Conservation (phyloP, 305 asterid species). For the Fraxinus sp. region DNA sequence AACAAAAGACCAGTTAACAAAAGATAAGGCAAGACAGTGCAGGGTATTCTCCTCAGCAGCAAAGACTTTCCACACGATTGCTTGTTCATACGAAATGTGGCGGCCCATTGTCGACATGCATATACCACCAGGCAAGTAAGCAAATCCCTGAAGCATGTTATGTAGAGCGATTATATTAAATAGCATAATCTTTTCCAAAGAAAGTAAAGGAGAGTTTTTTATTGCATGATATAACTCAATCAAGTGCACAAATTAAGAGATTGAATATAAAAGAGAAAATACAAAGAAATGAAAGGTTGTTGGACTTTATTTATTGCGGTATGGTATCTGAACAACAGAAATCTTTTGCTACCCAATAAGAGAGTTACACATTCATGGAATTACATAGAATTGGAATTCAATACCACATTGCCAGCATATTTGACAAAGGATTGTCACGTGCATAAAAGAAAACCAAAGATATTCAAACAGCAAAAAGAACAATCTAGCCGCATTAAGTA, state of each 20-base stretch:
- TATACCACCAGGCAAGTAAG: constrained; percentile 76
- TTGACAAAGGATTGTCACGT: background rate
- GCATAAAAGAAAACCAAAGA: background rate
- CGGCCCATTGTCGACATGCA: constrained; percentile 97
- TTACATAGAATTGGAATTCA: background rate
- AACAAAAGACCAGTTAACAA: constrained; percentile 88
- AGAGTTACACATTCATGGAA: background rate
- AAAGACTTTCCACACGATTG: constrained; percentile 86
- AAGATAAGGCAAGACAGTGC: constrained; percentile 83
- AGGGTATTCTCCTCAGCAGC: constrained; percentile 60
- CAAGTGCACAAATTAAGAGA: background rate
- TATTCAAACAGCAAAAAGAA: background rate
- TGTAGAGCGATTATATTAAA: background rate
- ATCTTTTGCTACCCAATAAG: background rate
- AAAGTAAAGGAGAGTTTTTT: background rate
- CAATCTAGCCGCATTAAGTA: constrained; percentile 13
- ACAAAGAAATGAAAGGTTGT: background rate
- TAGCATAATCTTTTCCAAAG: background rate
- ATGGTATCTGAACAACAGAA: background rate
- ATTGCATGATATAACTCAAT: background rate
- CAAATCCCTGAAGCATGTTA: constrained; percentile 49
- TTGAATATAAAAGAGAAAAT: background rate
- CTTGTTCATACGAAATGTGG: constrained; percentile 81
- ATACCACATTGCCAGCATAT: background rate
- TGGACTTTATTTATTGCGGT: background rate